A percentile compares a stretch with the other conserved stretches of the same genome.
phyloP scores from a whole-genome alignment of 75 land plant genomes.

The Gnetum montanum region DNA sequence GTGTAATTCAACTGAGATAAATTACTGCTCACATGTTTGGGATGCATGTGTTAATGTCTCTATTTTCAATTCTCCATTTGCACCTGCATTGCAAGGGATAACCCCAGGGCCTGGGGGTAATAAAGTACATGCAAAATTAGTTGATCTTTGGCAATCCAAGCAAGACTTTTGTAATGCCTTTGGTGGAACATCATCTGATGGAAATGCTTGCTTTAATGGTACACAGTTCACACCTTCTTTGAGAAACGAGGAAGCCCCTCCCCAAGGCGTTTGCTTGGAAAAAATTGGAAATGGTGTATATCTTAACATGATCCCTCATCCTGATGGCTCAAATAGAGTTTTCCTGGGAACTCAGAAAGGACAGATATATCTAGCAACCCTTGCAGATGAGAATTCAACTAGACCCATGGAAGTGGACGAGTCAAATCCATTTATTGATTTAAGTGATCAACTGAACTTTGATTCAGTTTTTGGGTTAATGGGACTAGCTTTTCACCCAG shows the following conservation, averaged over 20 bases:
- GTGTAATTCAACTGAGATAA: constrained; percentile 1
- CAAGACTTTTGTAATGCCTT: constrained; percentile 54
- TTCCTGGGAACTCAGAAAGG: constrained; percentile 64
- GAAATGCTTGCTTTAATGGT: constrained; percentile 57
- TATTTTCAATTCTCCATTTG: constrained; percentile 59
- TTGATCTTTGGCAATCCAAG: constrained; percentile 42
- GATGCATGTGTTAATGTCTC: constrained; percentile 57
- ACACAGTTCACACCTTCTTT: constrained; percentile 21
- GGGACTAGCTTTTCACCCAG: constrained; percentile 79
- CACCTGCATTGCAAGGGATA: constrained; percentile 20
- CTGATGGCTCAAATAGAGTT: constrained; percentile 80
- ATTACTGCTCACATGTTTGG: constrained; percentile 70
- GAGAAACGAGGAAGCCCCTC: constrained; percentile 17
- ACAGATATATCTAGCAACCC: constrained; percentile 42
- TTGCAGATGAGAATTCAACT: neutral
- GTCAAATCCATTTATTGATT: constrained; percentile 56
- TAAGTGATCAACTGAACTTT: constrained; percentile 39
- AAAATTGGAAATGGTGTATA: constrained; percentile 59
- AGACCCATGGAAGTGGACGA: constrained; percentile 33
- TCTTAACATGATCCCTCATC: constrained; percentile 67
- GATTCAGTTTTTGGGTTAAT: constrained; percentile 59
- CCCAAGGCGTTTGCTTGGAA: constrained; percentile 67
- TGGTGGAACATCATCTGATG: constrained; percentile 31
- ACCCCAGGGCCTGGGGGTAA: constrained; percentile 14
- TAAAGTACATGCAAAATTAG: constrained; percentile 28